phyloP scores from a whole-genome alignment of 441 rosid genomes.

The Flueggea neowawraea region DNA sequence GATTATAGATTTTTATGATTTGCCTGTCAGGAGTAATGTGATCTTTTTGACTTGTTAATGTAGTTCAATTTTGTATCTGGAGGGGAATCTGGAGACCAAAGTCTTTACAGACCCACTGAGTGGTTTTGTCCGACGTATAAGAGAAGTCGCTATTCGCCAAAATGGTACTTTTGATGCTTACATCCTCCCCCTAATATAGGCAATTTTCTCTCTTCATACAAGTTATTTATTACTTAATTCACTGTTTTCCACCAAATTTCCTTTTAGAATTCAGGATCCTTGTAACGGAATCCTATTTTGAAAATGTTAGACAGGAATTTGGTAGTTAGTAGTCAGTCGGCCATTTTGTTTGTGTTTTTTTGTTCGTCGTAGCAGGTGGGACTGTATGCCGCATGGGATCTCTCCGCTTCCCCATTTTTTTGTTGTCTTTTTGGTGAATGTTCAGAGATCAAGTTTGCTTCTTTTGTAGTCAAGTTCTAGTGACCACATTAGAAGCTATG shows the following conservation, averaged over 20 bases:
- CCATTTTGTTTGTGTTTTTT: neutral
- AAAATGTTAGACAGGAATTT: neutral
- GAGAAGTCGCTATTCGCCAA: slow-evolving; percentile 78
- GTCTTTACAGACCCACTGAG: slow-evolving; percentile 71
- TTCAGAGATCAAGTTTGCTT: neutral
- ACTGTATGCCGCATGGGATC: neutral
- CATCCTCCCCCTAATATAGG: neutral
- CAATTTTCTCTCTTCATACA: neutral
- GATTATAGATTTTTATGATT: too few relatives aligned
- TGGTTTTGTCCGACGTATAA: slow-evolving; percentile 72
- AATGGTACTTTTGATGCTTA: slow-evolving; percentile 40
- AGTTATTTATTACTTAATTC: neutral
- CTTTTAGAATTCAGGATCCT: neutral
- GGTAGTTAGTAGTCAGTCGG: neutral
- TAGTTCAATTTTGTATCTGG: slow-evolving; percentile 63
- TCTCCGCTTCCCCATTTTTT: neutral
- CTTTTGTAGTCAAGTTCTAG: neutral
- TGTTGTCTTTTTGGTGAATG: too few relatives aligned
- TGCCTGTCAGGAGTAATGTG: too few relatives aligned
- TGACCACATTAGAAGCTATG: neutral
- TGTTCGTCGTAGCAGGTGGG: neutral
- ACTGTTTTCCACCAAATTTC: neutral
- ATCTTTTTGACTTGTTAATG: slow-evolving; percentile 5
- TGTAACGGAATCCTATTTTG: too few relatives aligned
- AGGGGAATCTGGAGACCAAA: slow-evolving; percentile 87